Evolutionary conservation across 768 basidiomycete genomes (phyloP), one percentile per base, ranked within the genome.

Genomic region (Naganishia vishniacii): DNA sequence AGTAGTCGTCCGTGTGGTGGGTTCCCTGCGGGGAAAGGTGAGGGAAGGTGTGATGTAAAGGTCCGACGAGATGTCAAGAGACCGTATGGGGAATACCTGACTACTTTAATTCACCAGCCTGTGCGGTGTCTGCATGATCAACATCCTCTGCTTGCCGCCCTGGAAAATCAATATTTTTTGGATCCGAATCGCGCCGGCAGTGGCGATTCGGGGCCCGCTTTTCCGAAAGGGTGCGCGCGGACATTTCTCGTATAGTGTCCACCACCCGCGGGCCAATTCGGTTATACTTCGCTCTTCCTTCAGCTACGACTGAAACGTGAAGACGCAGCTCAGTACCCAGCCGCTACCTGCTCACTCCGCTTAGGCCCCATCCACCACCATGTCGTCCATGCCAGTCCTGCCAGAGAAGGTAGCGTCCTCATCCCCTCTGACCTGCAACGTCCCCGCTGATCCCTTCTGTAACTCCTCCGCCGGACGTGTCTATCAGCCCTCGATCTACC

Each of bases 401-500:
- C 31, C 16, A 12, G 32, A 56, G 23, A 56, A 56, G 53, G 53
- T 56, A 20, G 11, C 20, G 11, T 9, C 53, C 20, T n/a, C 2
- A 11, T 60, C 18, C 15, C 8, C 31, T 28, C 4, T 15, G 28
- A 23, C 26, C 28, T n/a, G n/a, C n/a, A n/a, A n/a, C n/a, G n/a
- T n/a, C n/a, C 41, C 2, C 20, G 26, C 42, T 31, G n/a, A 31
- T 60, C 31, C 13, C 41, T 7, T 48, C 7, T n/a, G n/a, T n/a
- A n/a, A n/a, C n/a, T n/a, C n/a, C n/a, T n/a, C n/a, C n/a, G n/a
- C n/a, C n/a, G n/a, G n/a, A n/a, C 25, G 18, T 11, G 15, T 1
- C 44, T 8, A 12, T 13, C 74, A 97, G 92, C 84, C 88, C 58
- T 84, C 91, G 28, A 89, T 97, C 79, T 95, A 97, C 80, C 83